phyloP scores from a whole-genome alignment of 345 rosid genomes.

The Geranium rotundifolium region DNA sequence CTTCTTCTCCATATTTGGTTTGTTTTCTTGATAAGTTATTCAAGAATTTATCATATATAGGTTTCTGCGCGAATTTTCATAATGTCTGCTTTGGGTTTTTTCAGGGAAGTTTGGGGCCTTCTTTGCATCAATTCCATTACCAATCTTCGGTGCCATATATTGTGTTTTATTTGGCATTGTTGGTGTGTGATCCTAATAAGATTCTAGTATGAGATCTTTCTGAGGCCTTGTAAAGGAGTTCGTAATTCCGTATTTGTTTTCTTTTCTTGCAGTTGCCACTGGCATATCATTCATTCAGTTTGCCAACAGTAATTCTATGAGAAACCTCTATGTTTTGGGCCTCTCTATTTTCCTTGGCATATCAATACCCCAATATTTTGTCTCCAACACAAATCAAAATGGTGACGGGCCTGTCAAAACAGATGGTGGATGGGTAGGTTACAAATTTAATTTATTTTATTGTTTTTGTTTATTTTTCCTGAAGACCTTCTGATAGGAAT shows the following conservation, averaged over 20 bases:
- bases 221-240: not conserved
- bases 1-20: conserved; percentile 95
- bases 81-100: conserved; percentile 3
- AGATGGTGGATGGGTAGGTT: conserved; percentile 79
- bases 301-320: conserved; percentile 66
- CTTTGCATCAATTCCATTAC: conserved; percentile 91
- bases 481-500: too few species aligned
- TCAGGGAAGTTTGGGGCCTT: conserved; percentile 94
- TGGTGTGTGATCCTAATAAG: conserved; percentile 35
- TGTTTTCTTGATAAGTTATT: conserved; percentile 11
- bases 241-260: not conserved
- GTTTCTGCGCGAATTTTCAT: conserved; percentile 1
- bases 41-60: not conserved
- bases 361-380: conserved; percentile 77
- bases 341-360: conserved; percentile 73
- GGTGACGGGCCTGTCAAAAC: conserved; percentile 84
- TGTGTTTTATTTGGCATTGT: conserved; percentile 84
- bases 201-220: not conserved
- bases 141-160: conserved; percentile 85
- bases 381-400: conserved; percentile 22
- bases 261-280: conserved; percentile 42
- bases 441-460: conserved; percentile 3
- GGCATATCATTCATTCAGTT: conserved; percentile 91
- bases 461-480: too few species aligned
- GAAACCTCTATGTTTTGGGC: conserved; percentile 83